Conservation (phyloP, 2,329 filamentous ascomycete genomes). For the Fusarium foetens region DNA sequence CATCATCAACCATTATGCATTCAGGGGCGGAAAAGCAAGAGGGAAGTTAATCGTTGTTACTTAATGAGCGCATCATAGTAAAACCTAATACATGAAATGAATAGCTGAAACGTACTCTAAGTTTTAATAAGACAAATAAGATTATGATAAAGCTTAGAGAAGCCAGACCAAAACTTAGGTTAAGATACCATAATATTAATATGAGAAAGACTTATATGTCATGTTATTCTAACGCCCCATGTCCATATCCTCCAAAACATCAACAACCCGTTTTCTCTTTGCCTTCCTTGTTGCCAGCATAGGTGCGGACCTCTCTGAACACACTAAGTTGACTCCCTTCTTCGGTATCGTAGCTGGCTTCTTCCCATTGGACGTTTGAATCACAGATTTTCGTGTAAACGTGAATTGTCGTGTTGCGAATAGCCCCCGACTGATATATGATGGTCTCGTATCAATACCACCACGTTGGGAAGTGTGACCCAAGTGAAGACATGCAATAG, state of each 20-base stretch:
- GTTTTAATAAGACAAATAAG: no score
- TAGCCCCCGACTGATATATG: conserved; percentile 51
- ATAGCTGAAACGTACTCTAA: neutral
- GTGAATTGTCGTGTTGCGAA: conserved; percentile 50
- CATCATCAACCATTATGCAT: conserved; percentile 42
- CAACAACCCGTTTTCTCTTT: conserved; percentile 50
- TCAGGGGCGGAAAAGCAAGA: neutral
- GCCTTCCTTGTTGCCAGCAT: conserved; percentile 40
- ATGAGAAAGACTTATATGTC: neutral
- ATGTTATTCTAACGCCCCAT: neutral
- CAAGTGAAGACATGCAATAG: conserved; percentile 51
- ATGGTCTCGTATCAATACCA: conserved; percentile 49
- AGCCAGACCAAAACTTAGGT: no score
- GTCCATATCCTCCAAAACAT: conserved; percentile 47
- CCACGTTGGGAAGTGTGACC: conserved; percentile 50
- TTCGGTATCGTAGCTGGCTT: conserved; percentile 17
- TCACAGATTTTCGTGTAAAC: conserved; percentile 44
- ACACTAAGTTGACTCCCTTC: conserved; percentile 21
- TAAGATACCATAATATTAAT: no score
- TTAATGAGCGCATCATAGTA: neutral
- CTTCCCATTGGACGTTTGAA: neutral
- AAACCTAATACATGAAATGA: neutral
- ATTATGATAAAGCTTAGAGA: no score
- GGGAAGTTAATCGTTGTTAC: neutral
- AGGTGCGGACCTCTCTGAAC: conserved; percentile 32